Base-by-base conservation (phyloP, 306 rosid genomes). In the Senna tora region DNA sequence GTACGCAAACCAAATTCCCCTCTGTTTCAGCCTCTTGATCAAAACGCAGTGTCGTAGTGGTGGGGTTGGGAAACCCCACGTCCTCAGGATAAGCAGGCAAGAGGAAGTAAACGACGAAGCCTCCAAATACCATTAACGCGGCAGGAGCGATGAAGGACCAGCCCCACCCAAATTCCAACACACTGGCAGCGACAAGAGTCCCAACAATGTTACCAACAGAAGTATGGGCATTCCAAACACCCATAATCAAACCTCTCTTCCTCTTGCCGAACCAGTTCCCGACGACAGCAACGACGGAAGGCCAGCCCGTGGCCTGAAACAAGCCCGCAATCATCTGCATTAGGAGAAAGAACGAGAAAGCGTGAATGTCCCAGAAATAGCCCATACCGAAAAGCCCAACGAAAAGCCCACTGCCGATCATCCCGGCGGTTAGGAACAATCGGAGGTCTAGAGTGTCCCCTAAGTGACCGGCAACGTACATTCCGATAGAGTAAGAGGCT, bases 241-340 rank as follows among this genome's bases (percentile, higher is more conserved):
- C 97, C 96, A 89, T 92, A 28, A 92, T 92, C 51, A 89, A 74
- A 0, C 96, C 94, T 20, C 94, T 82, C 80, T 86, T 92, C 42
- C 92, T 67, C 47, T 87, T 92, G 33, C 94, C 97, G 69, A 92
- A 92, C 97, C 97, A 92, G 57, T 87, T 87, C 0, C 97, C 96
- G 22, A 92, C 77, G 28, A 92, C 97, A 9, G 96, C 97, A 10
- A 92, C 96, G 36, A 92, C 97, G 2, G 86, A 87, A 65, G 96
- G 97, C 96, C 97, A 92, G 4, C 97, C 94, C 0, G 97, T 92
- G 1, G 97, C 93, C 36, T 92, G 94, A 58, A 92, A 89, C 78
- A 92, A 56, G 7, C 96, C 94, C 0, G 96, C 96, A 9, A 82
- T 46, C 96, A 89, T 89, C 46, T 89, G 97, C 92, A 87, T 87